Evolutionary conservation across 108 stramenopile species (phyloP), one percentile per base, ranked within the genome.

Genomic region (Pseudonitzschia multiseries): DNA sequence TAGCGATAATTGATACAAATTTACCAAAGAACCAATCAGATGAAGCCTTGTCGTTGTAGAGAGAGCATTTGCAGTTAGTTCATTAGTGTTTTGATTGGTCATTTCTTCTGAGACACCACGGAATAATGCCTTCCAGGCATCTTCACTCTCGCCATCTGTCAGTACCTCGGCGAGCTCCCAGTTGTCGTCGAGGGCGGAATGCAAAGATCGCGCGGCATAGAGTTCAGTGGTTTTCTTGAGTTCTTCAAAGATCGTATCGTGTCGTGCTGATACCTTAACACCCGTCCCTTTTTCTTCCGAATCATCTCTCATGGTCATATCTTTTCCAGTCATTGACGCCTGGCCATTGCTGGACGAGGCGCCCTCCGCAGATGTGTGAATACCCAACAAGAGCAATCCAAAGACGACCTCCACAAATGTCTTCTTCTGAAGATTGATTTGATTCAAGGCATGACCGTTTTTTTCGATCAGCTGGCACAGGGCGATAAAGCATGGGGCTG

Each of bases 181-280:
- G 76, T 92, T 92, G 26, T 92, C 91, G 69, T 92, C 88, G 44
- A 86, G 67, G 5, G 87, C 61, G 4, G 91, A 92, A 66, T 92
- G 88, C 29, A 92, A 43, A 43, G 80, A 75, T 50, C 91, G 76
- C 1, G 82, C 66, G 4, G 87, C 80, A 74, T 82, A 86, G 28
- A 54, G 68, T 0, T 76, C 80, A 13, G 75, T 78, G 27, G 85
- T 82, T 67, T 74, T 31, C 2, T 70, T 36, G 32, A 63, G 50
- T 36, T 71, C 44, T 0, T 69, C 27, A 13, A 57, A 42, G 44
- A 61, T 67, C 0, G 53, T 27, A 66, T 73, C 79, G 65, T 71
- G 28, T 43, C 10, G 0, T 60, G 56, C 44, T 48, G 18, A 27
- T 51, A 28, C 29, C 42, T 27, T 33, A 14, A 53, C 31, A 31